Base-by-base conservation (phyloP, 164 flowering plant species). In the Dillenia turbinata region DNA sequence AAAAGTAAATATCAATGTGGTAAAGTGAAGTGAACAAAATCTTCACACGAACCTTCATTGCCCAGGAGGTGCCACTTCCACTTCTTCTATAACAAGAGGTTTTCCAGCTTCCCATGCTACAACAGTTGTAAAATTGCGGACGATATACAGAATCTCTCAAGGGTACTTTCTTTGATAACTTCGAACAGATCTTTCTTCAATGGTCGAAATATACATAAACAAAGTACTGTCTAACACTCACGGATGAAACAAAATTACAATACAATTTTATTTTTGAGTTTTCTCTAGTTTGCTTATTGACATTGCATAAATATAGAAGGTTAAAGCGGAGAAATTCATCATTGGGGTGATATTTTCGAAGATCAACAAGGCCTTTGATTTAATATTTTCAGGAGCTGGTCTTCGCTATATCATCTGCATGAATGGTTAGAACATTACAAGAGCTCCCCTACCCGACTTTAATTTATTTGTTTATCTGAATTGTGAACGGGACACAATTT, bases 361-460 rank as follows among this genome's bases (percentile, higher is more conserved):
- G 65, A 89, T 89, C 70, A 89, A 89, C 84, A 89, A 83, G 51
- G 88, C 90, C 1, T 87, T 87, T 64, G 93, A 87, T 0, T 72
- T 60, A 62, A 85, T 87, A 88, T 75, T 81, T 7, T 15, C 54
- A 12, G 90, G 90, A 17, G 70, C 79, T 9, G 26, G 84, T 24
- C 66, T 85, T 33, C 80, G 93, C n/a, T 81, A 84, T 83, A 82
- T 81, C 53, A 87, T 85, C 56, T 40, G 68, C 49, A 73, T 73
- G 83, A 74, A 70, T 6, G 46, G 40, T 7, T 33, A 33, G 40
- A 33, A 6, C 6, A 33, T 33, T 33, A 33, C 40, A 33, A 33
- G 22, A 7, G 14, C 40, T 33, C 40, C 40, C 40, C 40, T 4
- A 33, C 22, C 22, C 22, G 22, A n/a, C 22, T 19, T 19, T 19